Evolutionary conservation across 106 monocot genomes (phyloP), one percentile per base, ranked within the genome.

Genomic region (Phalaenopsis aphrodite): DNA sequence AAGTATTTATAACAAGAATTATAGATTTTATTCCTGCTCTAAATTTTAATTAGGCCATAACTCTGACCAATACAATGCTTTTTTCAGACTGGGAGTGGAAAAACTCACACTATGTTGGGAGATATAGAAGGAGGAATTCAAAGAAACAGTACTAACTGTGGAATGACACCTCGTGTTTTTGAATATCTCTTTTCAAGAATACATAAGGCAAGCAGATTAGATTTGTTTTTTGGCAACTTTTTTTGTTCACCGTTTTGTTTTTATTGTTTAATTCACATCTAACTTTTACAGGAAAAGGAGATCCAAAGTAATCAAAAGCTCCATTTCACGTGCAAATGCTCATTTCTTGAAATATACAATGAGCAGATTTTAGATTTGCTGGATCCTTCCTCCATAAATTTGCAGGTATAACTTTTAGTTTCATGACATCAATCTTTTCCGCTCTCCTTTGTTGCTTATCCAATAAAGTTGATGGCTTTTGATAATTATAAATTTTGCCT

Each of bases 151-250:
- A 79, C 84, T 76, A 91, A 93, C 75, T 88, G 88, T 78, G 96
- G 96, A n/a, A 96, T 96, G 90, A 96, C 96, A 16, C 96, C 96
- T 74, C 86, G 96, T 39, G 96, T 96, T 17, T 96, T 96, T 86
- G 96, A 93, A 52, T 87, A 93, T 80, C 87, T 96, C 17, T 96
- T 96, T 81, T 88, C 87, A 37, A 90, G 92, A 81, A 98, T 98
- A 75, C 94, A 98, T 71, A 98, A 89, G 91, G 97, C 75, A 88
- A 82, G 83, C 55, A 66, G 58, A 30, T 1, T 76, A 30, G 9
- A 10, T 76, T 49, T 68, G 16, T 77, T 6, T 49, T 66, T 45
- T 77, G 66, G 41, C 56, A 5, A 74, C 77, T n/a, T 58, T 46
- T 18, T 66, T 72, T 12, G 14, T 45, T 85, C 7, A 19, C 5